These are phyloP conservation scores for Fusarium sp. DNA, from an alignment of 2,329 filamentous ascomycete genomes.

Conservation along the genomic window DNA sequence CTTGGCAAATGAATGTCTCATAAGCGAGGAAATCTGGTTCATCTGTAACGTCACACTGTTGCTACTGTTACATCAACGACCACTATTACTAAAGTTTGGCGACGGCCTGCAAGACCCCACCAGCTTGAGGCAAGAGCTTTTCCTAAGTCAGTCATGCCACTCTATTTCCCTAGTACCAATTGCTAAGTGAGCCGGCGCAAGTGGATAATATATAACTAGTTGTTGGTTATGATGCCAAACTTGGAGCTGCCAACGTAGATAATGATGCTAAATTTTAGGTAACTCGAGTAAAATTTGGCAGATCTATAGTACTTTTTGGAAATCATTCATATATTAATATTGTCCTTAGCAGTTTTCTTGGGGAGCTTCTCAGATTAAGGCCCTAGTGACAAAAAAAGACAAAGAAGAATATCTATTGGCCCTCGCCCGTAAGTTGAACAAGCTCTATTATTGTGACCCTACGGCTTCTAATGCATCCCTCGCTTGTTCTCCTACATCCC, in stretches of 20 bases:
- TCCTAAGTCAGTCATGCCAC: background rate
- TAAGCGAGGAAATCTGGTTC: background rate
- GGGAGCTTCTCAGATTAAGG: no score
- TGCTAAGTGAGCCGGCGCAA: no score
- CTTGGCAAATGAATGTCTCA: fast-evolving
- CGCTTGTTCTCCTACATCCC: background rate
- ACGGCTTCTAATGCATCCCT: background rate
- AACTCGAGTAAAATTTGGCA: no score
- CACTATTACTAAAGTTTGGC: background rate
- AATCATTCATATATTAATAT: no score
- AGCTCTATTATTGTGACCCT: background rate
- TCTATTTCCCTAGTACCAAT: background rate
- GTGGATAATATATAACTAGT: no score
- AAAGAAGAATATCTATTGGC: no score
- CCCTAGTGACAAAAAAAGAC: no score
- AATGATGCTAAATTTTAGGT: no score
- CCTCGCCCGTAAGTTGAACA: background rate
- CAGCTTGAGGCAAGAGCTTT: background rate
- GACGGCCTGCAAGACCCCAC: background rate
- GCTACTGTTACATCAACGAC: background rate
- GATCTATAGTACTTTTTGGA: no score
- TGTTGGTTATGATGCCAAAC: no score
- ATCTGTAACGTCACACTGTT: background rate
- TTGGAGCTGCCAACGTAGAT: no score
- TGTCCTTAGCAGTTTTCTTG: no score